Evolutionary conservation across 2,329 filamentous ascomycete species (phyloP).

Genomic region (Drechslerella dactyloides): DNA sequence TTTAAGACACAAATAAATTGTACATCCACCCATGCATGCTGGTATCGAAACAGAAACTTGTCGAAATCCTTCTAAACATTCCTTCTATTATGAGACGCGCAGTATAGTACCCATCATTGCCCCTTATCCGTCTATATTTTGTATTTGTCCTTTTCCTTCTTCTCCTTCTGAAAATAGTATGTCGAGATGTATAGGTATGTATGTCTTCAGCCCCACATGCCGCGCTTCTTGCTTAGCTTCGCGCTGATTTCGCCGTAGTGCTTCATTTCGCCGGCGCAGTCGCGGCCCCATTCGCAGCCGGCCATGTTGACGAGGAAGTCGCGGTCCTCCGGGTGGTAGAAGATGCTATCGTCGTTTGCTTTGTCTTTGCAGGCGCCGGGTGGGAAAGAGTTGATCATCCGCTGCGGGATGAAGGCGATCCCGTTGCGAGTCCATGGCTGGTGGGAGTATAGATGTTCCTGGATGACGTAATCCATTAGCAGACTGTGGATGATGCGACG

Average conservation of each 20-base stretch:
- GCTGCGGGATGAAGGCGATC: constrained; percentile 86
- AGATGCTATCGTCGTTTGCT: constrained; percentile 75
- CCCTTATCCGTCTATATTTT: not conserved
- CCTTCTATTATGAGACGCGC: not conserved
- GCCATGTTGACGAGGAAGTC: constrained; percentile 99
- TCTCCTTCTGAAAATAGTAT: not conserved
- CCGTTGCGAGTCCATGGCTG: constrained; percentile 93
- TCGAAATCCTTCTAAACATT: not conserved
- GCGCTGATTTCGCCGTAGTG: constrained; percentile 91
- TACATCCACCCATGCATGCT: not conserved
- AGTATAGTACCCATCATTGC: not conserved
- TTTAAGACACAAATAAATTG: not conserved
- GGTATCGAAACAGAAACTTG: not conserved
- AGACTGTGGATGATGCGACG: not conserved
- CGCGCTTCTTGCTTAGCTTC: constrained; percentile 79
- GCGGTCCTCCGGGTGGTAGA: constrained; percentile 82
- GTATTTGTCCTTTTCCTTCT: not conserved
- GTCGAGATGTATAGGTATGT: too few relatives aligned
- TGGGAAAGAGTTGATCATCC: constrained; percentile 93
- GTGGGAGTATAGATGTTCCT: constrained; percentile 83
- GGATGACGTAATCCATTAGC: constrained; percentile 6
- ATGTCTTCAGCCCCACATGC: constrained; percentile 66
- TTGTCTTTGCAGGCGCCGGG: constrained; percentile 83
- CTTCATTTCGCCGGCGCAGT: constrained; percentile 99
- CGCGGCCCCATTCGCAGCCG: constrained; percentile 92